phyloP scores from a whole-genome alignment of 2,329 filamentous ascomycete genomes.

The Aciculosporium take region DNA sequence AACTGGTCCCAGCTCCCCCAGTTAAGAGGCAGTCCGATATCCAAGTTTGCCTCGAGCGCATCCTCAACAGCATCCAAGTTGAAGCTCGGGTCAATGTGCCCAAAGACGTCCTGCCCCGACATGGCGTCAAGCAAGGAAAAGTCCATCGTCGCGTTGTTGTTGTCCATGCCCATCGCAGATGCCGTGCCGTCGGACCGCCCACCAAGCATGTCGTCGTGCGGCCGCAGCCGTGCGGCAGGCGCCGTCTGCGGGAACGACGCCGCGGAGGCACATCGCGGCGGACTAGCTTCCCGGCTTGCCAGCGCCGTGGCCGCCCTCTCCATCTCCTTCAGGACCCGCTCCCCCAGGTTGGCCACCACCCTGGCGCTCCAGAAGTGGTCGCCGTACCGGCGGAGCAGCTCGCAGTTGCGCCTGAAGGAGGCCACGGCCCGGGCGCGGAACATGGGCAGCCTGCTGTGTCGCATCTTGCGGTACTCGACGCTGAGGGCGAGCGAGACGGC shows the following conservation, averaged over 20 bases:
- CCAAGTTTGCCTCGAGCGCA: conserved; percentile 38
- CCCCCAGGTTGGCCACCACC: conserved; percentile 39
- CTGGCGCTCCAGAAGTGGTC: conserved; percentile 43
- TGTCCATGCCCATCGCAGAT: conserved; percentile 17
- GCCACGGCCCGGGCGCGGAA: conserved; percentile 41
- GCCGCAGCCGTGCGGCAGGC: conserved; percentile 3
- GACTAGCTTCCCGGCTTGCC: conserved; percentile 18
- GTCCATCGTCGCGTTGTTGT: conserved; percentile 25
- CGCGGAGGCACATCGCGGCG: conserved; percentile 8
- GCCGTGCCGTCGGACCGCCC: conserved; percentile 15
- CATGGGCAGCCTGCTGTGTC: conserved; percentile 43
- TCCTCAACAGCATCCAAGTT: conserved; percentile 39
- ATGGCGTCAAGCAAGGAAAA: conserved; percentile 28
- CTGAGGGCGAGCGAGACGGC: conserved; percentile 46
- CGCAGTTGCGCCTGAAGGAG: conserved; percentile 40
- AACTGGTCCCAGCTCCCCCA: conserved; percentile 33
- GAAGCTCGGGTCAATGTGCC: conserved; percentile 40
- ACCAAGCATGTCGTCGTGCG: conserved; percentile 8
- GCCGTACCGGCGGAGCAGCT: conserved; percentile 37
- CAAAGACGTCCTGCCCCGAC: conserved; percentile 38
- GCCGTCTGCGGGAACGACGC: conserved; percentile 4
- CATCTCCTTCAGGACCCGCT: conserved; percentile 41
- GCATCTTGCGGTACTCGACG: conserved; percentile 50
- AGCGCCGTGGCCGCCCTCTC: conserved; percentile 36
- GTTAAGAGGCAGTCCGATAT: conserved; percentile 37